phyloP scores from a whole-genome alignment of 1,284 basidiomycete genomes.

The Papiliotrema nemorosa region DNA sequence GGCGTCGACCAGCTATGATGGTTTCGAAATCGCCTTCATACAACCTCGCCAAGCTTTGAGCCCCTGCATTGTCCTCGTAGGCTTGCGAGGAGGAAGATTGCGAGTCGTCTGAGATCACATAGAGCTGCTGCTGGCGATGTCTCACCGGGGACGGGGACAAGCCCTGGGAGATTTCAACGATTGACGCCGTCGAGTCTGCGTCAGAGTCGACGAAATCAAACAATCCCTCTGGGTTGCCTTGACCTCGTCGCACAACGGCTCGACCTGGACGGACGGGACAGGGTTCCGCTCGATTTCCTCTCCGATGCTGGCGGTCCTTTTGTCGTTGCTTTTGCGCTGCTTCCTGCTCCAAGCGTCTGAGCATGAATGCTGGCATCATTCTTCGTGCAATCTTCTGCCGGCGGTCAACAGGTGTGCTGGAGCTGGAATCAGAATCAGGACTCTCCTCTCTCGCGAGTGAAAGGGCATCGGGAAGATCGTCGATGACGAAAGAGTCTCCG shows the following conservation, averaged over 20 bases:
- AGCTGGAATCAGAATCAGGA: too few species aligned
- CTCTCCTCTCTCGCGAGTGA: too few species aligned
- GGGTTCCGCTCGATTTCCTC: background rate
- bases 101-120: slow-evolving; percentile 18
- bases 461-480: slow-evolving; percentile 7
- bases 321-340: slow-evolving; percentile 13
- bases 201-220: slow-evolving; percentile 17
- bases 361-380: slow-evolving; percentile 44
- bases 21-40: slow-evolving; percentile 43
- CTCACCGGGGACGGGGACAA: background rate
- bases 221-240: slow-evolving; percentile 9
- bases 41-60: slow-evolving; percentile 30
- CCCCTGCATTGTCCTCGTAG: slow-evolving; percentile 31
- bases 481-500: slow-evolving; percentile 8
- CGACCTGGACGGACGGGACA: slow-evolving; percentile 35
- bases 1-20: slow-evolving; percentile 19
- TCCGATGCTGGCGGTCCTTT: slow-evolving; percentile 3
- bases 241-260: slow-evolving; percentile 30
- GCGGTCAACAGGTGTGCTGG: slow-evolving; percentile 10
- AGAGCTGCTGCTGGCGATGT: background rate
- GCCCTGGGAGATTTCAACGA: background rate
- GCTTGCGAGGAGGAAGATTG: slow-evolving; percentile 23
- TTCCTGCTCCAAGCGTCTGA: slow-evolving; percentile 30
- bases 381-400: slow-evolving; percentile 35
- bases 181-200: background rate